Evolutionary conservation across 139 green algal species (phyloP), one percentile per base, ranked within the genome.

Genomic region (Picochlorum sp.): DNA sequence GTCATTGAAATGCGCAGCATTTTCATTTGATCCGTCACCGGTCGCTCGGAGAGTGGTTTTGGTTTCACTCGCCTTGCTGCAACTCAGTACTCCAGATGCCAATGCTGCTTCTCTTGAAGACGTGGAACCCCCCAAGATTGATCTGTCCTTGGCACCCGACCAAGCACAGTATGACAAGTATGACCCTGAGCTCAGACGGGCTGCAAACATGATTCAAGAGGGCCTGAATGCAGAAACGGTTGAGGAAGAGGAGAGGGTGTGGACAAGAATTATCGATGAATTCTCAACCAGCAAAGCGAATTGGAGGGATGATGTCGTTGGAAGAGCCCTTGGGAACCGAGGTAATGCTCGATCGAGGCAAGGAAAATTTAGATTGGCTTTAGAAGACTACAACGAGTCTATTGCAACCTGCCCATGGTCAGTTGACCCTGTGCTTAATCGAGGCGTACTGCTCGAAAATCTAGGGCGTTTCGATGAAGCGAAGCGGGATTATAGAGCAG

Each of bases 381-480:
- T 96, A 34, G 45, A 44, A 1, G 88, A 95, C 75, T 95, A 87
- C 74, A 91, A 92, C 67, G 56, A 55, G 2, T 64, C 82, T 37
- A 92, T 93, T 20, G 28, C 68, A 23, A 69, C 88, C 20, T 93
- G 86, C 67, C 89, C 89, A 28, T 95, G 89, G 86, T 77, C 66
- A 14, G 82, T 87, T 13, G 88, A 96, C 68, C 88, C 89, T 5
- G 83, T 95, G 47, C 75, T 96, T 23, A 96, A 96, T 76, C 73
- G 81, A 60, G 87, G 86, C 4, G 84, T 94, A 9, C 72, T 75
- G 2, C 67, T 88, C 31, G 87, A 94, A 71, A 79, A 76, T 1
- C 41, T 90, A n/a, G 75, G 72, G 1, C 64, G 85, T 14, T 93
- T 77, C 28, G 72, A 85, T 2, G 84, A 96, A 57, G 89, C 89